phyloP scores from a whole-genome alignment of 2,329 filamentous ascomycete genomes.

The Cercospora sp. region DNA sequence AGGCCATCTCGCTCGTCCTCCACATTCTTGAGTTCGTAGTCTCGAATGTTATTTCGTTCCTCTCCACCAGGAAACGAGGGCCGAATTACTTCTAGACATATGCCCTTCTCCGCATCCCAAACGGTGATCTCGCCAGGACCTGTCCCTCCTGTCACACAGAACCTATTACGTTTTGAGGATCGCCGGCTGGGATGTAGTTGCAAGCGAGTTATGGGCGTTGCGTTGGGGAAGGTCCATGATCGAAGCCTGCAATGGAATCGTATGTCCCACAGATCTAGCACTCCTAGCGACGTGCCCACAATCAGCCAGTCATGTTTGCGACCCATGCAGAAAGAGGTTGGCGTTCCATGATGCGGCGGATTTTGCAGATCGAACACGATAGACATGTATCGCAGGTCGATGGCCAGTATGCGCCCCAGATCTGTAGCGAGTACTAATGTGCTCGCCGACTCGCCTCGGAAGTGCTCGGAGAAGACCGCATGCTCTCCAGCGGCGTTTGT shows the following conservation, averaged over 20 bases:
- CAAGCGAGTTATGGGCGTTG: constrained; percentile 76
- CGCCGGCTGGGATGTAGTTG: constrained; percentile 65
- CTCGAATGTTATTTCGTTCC: constrained; percentile 49
- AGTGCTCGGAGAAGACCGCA: constrained; percentile 90
- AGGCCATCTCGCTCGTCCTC: constrained; percentile 90
- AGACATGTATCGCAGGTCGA: constrained; percentile 85
- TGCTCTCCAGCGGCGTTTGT: constrained; percentile 59
- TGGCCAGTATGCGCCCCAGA: constrained; percentile 74
- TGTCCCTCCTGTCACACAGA: constrained; percentile 86
- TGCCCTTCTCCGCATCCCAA: constrained; percentile 90
- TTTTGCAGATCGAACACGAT: constrained; percentile 79
- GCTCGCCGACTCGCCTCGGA: constrained; percentile 77
- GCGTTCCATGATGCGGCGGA: constrained; percentile 85
- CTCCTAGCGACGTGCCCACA: constrained; percentile 86
- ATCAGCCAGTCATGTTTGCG: constrained; percentile 85
- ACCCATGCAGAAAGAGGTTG: constrained; percentile 88
- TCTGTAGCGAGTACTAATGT: constrained; percentile 84
- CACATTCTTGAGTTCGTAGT: constrained; percentile 81
- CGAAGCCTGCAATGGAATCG: constrained; percentile 88
- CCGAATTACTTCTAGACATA: constrained; percentile 86
- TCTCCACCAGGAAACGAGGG: constrained; percentile 59
- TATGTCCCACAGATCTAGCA: constrained; percentile 92
- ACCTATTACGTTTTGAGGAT: constrained; percentile 69
- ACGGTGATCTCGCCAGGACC: constrained; percentile 86
- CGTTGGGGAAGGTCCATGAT: constrained; percentile 82